A percentile compares a stretch with the other conserved stretches of the same genome.
These are phyloP conservation scores for Capsicum baccatum DNA, from an alignment of 257 asterid species.

Conservation along the genomic window DNA sequence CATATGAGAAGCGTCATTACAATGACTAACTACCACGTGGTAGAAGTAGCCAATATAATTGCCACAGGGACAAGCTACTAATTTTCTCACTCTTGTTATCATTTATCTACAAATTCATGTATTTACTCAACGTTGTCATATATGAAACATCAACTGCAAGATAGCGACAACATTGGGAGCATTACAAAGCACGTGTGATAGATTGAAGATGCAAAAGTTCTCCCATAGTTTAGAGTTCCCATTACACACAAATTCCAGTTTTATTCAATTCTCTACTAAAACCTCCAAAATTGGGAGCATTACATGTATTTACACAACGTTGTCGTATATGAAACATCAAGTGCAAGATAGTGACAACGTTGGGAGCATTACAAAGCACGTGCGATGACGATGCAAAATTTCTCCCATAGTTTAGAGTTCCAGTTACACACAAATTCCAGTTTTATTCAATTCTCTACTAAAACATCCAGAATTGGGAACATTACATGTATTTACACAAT, in stretches of 20 bases:
- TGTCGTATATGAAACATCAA: neutral
- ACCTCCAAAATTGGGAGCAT: too few species aligned
- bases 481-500: neutral
- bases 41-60: neutral
- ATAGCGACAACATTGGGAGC: neutral
- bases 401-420: conserved; percentile 15
- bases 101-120: conserved; percentile 13
- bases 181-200: conserved; percentile 1
- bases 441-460: conserved; percentile 5
- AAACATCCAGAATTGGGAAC: neutral
- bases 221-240: conserved; percentile 16
- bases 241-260: neutral
- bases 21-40: conserved; percentile 3
- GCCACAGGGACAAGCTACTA: neutral
- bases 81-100: neutral
- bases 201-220: neutral
- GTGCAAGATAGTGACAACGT: neutral
- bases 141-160: conserved; percentile 13
- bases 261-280: neutral
- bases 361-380: neutral
- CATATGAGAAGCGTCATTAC: neutral
- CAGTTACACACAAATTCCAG: neutral
- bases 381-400: neutral
- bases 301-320: neutral
- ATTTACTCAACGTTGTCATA: neutral